phyloP scores from a whole-genome alignment of 148 eudicot genomes.

The Pouteria glomerata region DNA sequence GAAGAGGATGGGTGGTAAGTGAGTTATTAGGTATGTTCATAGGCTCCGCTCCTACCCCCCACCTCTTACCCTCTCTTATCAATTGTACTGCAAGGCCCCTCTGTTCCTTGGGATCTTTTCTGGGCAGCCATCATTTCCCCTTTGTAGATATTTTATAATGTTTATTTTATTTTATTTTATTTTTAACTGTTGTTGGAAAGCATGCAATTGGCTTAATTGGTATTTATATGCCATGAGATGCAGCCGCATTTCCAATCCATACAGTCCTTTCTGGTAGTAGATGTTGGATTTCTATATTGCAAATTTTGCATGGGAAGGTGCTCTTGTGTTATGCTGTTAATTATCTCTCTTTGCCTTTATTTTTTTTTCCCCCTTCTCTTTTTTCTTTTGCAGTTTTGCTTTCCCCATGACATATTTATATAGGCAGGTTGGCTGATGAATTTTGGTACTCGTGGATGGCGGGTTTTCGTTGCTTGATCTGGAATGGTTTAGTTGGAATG shows the following conservation, averaged over 20 bases:
- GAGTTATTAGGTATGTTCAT: slow-evolving; percentile 15
- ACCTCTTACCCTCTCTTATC: too few species aligned
- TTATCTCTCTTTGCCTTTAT: too few species aligned
- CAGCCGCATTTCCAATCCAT: slow-evolving; percentile 11
- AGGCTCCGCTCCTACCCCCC: slow-evolving; percentile 20
- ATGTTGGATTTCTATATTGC: too few species aligned
- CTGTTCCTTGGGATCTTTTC: slow-evolving; percentile 5
- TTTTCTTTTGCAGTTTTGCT: slow-evolving; percentile 19
- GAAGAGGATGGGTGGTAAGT: slow-evolving; percentile 20
- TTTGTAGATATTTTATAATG: too few species aligned
- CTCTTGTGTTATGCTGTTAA: too few species aligned
- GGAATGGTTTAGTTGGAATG: slow-evolving; percentile 8
- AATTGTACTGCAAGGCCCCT: too few species aligned
- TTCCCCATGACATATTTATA: slow-evolving; percentile 1
- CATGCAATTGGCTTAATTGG: slow-evolving; percentile 16
- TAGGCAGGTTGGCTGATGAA: slow-evolving; percentile 23
- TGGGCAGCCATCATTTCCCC: slow-evolving; percentile 15
- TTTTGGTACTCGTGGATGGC: slow-evolving; percentile 24
- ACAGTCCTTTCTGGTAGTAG: slow-evolving; percentile 19
- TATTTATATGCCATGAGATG: slow-evolving; percentile 17
- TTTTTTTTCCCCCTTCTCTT: neutral
- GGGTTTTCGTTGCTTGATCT: slow-evolving; percentile 15
- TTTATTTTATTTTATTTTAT: too few species aligned
- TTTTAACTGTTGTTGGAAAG: too few species aligned
- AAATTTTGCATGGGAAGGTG: too few species aligned